Base-by-base conservation (phyloP, 768 basidiomycete genomes). In the Asterophora lycoperdoides region DNA sequence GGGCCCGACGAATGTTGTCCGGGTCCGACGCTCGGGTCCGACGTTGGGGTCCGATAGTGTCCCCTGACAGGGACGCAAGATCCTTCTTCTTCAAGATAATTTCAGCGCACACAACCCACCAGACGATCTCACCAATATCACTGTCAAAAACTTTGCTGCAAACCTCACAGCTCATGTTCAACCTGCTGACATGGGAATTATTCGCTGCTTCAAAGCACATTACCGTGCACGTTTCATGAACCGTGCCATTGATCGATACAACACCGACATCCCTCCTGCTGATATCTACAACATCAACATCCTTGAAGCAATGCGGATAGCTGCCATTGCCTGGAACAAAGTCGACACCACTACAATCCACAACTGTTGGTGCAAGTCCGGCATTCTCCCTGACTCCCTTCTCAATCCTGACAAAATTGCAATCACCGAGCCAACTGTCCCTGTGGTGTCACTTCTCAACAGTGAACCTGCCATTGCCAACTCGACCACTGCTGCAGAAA, bases 241-340 rank as follows among this genome's bases (percentile, higher is more conserved):
- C 7, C 56, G 57, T 8, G 59, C 68, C 17, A 57, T 72, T 34
- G 58, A 69, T 52, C 44, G 44, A 13, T 64, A 68, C 42, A 58
- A 68, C 37, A 39, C 30, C 18, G 57, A 54, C 29, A 35, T 58
- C 20, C 59, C 61, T 9, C 54, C 63, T 45, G 41, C 52, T 20
- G 20, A 65, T 14, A 65, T 70, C 39, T 70, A 69, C 46, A 26
- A 62, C 33, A 67, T 72, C 51, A 48, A 70, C 54, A 61, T 66
- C 43, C 57, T 70, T 8, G 33, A 68, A 44, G 68, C 61, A 2
- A 68, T 68, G 69, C 46, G 46, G 8, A 44, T 69, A 7, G 62
- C 64, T 10, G 47, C 56, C 4, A 13, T 38, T 4, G 64, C 66
- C n/a, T 46, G 44, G 44, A 37, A 46, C 2, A 35, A 46, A 3